Conservation (phyloP, 495 filamentous ascomycete species). For the Neurospora cerealis region DNA sequence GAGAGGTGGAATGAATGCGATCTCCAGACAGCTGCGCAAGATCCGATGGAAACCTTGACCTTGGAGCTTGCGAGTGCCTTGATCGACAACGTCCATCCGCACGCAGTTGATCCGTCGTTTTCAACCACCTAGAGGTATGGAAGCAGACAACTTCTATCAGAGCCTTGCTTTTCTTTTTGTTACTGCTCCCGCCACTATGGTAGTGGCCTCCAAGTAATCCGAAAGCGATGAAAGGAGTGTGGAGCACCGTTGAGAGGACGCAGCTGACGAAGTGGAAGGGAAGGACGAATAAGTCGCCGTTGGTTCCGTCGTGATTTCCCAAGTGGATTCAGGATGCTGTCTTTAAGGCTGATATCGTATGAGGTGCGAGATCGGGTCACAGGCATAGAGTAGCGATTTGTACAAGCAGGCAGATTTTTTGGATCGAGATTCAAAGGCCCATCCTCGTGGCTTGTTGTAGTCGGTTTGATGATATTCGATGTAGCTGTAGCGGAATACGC, state of each 20-base stretch:
- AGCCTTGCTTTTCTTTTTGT: background rate
- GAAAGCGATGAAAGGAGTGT: no score
- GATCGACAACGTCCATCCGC: background rate
- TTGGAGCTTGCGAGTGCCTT: background rate
- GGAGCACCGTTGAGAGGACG: no score
- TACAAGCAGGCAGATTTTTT: conserved; percentile 30
- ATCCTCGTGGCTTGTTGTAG: no score
- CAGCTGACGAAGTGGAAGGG: no score
- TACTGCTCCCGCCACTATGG: no score
- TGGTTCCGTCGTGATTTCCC: no score
- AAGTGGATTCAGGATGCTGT: conserved; percentile 31
- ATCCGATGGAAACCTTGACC: background rate
- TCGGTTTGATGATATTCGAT: no score
- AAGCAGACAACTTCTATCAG: background rate
- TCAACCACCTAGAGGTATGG: background rate
- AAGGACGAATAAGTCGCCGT: no score
- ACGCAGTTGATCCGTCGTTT: background rate
- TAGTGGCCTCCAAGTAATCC: no score
- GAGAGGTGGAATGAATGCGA: background rate
- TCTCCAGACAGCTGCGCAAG: background rate
- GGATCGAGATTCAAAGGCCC: background rate
- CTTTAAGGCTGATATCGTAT: conserved; percentile 48
- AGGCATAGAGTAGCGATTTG: conserved; percentile 86
- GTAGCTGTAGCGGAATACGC: no score
- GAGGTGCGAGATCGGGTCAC: conserved; percentile 56